These are phyloP conservation scores for Aquanectria penicillioides DNA, from an alignment of 2,329 filamentous ascomycete genomes.

Conservation along the genomic window DNA sequence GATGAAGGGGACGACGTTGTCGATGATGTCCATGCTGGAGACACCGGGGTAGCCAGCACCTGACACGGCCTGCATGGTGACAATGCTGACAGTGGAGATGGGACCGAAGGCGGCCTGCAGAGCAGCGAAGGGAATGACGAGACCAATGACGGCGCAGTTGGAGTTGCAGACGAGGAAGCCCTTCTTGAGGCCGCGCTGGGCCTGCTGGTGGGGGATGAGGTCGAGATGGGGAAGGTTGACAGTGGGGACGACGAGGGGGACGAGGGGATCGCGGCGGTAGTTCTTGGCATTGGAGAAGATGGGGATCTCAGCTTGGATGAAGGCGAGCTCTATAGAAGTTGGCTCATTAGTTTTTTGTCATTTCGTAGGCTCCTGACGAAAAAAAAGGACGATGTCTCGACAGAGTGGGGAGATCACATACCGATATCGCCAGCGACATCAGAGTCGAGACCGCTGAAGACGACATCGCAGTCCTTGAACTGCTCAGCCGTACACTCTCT, in stretches of 20 bases:
- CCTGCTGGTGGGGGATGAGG: slow-evolving; percentile 88
- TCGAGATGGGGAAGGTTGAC: slow-evolving; percentile 91
- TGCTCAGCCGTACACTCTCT: slow-evolving; percentile 84
- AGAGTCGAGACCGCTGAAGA: slow-evolving; percentile 92
- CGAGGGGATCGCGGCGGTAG: slow-evolving; percentile 88
- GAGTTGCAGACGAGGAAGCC: slow-evolving; percentile 98
- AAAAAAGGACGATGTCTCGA: not conserved
- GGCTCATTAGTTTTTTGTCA: slow-evolving; percentile 10
- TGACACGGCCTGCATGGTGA: slow-evolving; percentile 94
- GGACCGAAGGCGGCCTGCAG: slow-evolving; percentile 87
- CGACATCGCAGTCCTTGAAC: slow-evolving; percentile 89
- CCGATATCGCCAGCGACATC: slow-evolving; percentile 93
- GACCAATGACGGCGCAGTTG: slow-evolving; percentile 96
- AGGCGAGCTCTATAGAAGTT: slow-evolving; percentile 78
- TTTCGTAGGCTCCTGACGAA: not conserved
- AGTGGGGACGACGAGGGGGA: slow-evolving; percentile 93
- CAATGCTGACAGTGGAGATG: slow-evolving; percentile 79
- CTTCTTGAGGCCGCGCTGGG: slow-evolving; percentile 76
- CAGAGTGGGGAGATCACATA: slow-evolving; percentile 55
- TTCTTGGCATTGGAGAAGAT: slow-evolving; percentile 99
- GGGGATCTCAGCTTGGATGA: slow-evolving; percentile 85
- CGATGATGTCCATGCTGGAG: slow-evolving; percentile 92
- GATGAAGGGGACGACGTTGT: slow-evolving; percentile 96
- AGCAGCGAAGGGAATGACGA: slow-evolving; percentile 94
- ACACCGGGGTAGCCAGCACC: slow-evolving; percentile 93